These are phyloP conservation scores for Cladosporium austrohemisphaericum DNA, from an alignment of 2,329 filamentous ascomycete species.

Conservation along the genomic window DNA sequence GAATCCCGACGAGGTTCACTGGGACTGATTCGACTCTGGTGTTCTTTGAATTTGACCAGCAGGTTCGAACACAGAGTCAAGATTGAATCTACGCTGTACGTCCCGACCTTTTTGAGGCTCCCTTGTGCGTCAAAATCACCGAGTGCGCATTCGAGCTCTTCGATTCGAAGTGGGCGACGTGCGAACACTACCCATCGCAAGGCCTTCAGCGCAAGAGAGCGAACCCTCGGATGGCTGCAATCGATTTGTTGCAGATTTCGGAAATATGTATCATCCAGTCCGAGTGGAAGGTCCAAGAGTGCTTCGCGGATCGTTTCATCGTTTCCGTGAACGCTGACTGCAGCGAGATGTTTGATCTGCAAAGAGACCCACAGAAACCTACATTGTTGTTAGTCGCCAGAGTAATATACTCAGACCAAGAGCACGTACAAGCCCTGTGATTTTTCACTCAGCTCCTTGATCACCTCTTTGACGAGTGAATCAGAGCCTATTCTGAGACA, in stretches of 20 bases:
- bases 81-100: not conserved
- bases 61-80: not conserved
- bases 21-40: no score
- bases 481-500: not conserved
- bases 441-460: no score
- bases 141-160: not conserved
- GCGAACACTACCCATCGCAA: not conserved
- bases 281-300: not conserved
- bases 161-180: not conserved
- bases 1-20: no score
- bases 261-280: not conserved
- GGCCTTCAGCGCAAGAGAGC: not conserved
- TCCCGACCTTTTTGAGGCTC: not conserved
- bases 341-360: not conserved
- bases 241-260: not conserved
- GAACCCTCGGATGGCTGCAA: not conserved
- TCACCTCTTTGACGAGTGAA: not conserved
- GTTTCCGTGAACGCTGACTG: not conserved
- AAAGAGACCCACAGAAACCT: not conserved
- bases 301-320: not conserved
- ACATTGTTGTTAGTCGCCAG: not conserved
- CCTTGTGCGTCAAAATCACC: not conserved
- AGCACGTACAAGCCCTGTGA: no score
- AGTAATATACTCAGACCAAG: no score
- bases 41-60: not conserved